Conservation (phyloP, 2,329 filamentous ascomycete genomes). For the Ramularia collo-cygni region DNA sequence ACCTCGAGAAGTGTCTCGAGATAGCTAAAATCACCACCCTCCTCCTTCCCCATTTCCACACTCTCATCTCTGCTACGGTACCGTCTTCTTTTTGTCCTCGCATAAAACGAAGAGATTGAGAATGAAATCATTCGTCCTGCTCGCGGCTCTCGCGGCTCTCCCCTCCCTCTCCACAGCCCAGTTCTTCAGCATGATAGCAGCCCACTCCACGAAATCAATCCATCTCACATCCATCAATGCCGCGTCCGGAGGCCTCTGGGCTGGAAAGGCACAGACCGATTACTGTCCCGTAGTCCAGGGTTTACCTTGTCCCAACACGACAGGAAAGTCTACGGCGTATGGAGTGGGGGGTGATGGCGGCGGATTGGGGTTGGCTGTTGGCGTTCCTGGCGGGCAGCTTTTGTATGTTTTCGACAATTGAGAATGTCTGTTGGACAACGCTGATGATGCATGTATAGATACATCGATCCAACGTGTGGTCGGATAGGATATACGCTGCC, state of each 20-base stretch:
- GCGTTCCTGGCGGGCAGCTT: slow-evolving; percentile 27
- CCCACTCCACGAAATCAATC: slow-evolving; percentile 23
- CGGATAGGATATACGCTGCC: slow-evolving; percentile 25
- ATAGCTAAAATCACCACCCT: too few species aligned
- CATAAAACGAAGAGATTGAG: slow-evolving; percentile 1
- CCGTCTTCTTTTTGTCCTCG: too few species aligned
- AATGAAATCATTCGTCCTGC: slow-evolving; percentile 20
- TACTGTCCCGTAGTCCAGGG: slow-evolving; percentile 25
- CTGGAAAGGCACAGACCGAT: slow-evolving; percentile 24
- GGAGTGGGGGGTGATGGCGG: slow-evolving; percentile 1
- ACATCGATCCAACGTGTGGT: slow-evolving; percentile 26
- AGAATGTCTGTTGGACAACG: too few species aligned
- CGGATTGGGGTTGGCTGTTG: slow-evolving; percentile 17
- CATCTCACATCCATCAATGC: slow-evolving; percentile 21
- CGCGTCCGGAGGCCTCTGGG: slow-evolving; percentile 19
- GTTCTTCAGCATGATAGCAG: slow-evolving; percentile 24
- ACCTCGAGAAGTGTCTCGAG: too few species aligned
- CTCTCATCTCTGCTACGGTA: too few species aligned
- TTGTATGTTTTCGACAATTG: slow-evolving; percentile 23
- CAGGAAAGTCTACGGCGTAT: not conserved
- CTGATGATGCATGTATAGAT: slow-evolving; percentile 10
- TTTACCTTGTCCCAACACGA: slow-evolving; percentile 20
- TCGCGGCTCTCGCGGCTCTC: slow-evolving; percentile 13
- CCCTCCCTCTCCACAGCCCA: slow-evolving; percentile 16
- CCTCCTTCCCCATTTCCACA: too few species aligned